Evolutionary conservation across 148 eudicot species (phyloP).

Genomic region (Rhododendron ferrugineum): DNA sequence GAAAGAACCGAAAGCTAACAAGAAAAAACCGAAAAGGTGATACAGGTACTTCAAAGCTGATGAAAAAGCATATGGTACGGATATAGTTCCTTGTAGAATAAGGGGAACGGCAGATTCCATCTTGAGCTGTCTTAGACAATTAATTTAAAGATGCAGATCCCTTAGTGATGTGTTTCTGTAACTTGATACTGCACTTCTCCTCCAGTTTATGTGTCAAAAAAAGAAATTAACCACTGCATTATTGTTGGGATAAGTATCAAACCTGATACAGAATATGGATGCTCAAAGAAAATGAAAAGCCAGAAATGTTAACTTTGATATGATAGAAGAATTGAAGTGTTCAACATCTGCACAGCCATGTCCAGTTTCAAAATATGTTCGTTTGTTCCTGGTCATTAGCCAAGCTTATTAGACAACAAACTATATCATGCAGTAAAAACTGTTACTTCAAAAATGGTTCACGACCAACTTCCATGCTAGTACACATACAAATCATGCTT

Average conservation of each 20-base stretch:
- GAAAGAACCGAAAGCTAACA: neutral
- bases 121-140: neutral
- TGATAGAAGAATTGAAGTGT: neutral
- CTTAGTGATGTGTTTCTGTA: neutral
- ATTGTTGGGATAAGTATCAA: neutral
- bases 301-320: neutral
- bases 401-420: neutral
- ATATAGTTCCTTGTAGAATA: neutral
- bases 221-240: neutral
- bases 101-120: neutral
- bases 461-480: neutral
- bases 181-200: neutral
- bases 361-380: neutral
- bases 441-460: neutral
- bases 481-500: neutral
- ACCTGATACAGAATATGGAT: neutral
- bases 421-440: neutral
- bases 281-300: neutral
- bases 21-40: neutral
- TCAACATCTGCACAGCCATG: neutral
- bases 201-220: neutral
- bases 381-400: neutral
- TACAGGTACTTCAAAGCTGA: neutral
- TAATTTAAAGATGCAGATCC: neutral
- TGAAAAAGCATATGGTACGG: neutral